phyloP scores from a whole-genome alignment of 257 asterid genomes.

The Solanum megistacrolobum region DNA sequence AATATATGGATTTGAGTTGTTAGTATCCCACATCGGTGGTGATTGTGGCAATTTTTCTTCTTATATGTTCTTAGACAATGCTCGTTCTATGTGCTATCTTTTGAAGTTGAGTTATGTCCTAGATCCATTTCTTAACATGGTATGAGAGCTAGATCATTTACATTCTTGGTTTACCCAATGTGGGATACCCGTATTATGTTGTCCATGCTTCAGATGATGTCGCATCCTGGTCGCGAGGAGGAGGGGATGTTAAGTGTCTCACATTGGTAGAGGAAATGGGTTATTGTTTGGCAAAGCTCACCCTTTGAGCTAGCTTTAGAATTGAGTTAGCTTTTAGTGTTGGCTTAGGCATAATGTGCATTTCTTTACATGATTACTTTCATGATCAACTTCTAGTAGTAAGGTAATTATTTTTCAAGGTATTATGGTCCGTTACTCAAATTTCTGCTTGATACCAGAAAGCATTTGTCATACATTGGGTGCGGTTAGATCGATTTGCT shows the following conservation, averaged over 20 bases:
- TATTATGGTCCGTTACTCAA: background rate
- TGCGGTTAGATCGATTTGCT: constrained; percentile 65
- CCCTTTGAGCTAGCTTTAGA: background rate
- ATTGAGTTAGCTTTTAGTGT: background rate
- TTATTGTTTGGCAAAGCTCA: background rate
- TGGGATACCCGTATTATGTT: background rate
- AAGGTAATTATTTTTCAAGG: background rate
- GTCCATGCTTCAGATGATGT: background rate
- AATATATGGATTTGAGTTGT: background rate
- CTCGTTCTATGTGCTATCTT: background rate
- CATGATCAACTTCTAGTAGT: background rate
- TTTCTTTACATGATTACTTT: background rate
- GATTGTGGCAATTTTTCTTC: background rate
- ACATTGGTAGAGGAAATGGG: background rate
- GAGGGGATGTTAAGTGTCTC: background rate
- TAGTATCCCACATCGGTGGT: background rate
- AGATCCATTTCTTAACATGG: background rate
- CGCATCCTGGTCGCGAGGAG: background rate
- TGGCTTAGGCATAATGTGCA: background rate
- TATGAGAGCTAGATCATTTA: background rate
- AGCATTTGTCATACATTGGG: constrained; percentile 97
- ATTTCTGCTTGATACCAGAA: constrained; percentile 34
- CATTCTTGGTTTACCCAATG: background rate
- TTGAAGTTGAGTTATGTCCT: background rate
- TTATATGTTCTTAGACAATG: background rate